phyloP scores from a whole-genome alignment of 805 yeast species.

The Metschnikowia cerradonensis region DNA sequence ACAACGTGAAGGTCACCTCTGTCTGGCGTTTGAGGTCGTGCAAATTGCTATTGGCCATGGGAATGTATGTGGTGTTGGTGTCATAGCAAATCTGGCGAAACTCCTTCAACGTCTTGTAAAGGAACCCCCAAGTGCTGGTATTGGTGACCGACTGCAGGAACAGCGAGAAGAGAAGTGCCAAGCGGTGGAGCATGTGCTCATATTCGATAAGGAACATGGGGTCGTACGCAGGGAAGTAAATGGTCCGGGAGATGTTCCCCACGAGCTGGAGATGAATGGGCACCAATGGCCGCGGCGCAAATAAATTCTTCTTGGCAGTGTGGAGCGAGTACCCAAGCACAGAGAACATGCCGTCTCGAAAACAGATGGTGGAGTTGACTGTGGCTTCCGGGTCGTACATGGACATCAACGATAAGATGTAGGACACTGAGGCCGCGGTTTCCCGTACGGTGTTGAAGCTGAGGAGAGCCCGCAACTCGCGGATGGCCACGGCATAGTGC shows the following conservation, averaged over 20 bases:
- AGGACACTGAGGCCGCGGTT: slow-evolving; percentile 32
- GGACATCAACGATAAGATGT: slow-evolving; percentile 37
- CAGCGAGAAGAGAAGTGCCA: slow-evolving; percentile 17
- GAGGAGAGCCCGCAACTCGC: slow-evolving; percentile 27
- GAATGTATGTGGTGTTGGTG: slow-evolving; percentile 25
- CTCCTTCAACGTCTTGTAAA: slow-evolving; percentile 22
- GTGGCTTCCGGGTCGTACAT: slow-evolving; percentile 43
- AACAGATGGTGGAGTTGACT: slow-evolving; percentile 31
- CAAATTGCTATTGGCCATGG: slow-evolving; percentile 22
- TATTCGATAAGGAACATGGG: slow-evolving; percentile 30
- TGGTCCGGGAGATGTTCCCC: slow-evolving; percentile 31
- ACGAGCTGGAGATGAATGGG: slow-evolving; percentile 33
- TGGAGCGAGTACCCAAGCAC: slow-evolving; percentile 27
- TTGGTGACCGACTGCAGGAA: slow-evolving; percentile 4
- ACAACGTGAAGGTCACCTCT: slow-evolving; percentile 31
- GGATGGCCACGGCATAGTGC: slow-evolving; percentile 35
- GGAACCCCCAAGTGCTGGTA: slow-evolving; percentile 13
- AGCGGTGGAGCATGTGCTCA: slow-evolving; percentile 20
- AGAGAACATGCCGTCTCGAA: slow-evolving; percentile 38
- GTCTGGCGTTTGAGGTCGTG: slow-evolving; percentile 28
- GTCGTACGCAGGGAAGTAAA: slow-evolving; percentile 35
- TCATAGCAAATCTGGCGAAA: slow-evolving; percentile 23
- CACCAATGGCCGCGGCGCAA: slow-evolving; percentile 17
- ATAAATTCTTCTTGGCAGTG: slow-evolving; percentile 10
- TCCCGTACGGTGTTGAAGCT: slow-evolving; percentile 28